Percentiles rank a stretch among this genome's conserved stretches.
Conservation (phyloP, 371 early-diverging fungal genomes). For the Lichtheimia hyalospora region DNA sequence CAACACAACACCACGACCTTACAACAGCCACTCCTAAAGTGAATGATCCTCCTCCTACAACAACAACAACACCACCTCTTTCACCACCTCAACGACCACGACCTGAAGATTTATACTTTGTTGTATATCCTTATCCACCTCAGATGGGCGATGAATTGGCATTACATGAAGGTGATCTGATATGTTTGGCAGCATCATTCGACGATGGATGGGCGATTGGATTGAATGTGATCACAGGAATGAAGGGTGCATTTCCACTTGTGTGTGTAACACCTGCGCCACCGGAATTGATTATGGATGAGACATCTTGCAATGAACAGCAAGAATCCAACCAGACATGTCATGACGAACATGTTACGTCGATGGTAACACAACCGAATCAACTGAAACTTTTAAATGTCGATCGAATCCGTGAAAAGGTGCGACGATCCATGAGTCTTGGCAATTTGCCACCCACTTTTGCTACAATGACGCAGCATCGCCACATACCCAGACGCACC, state of each 20-base stretch:
- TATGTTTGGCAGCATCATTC: conserved; percentile 58
- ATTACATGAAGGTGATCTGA: conserved; percentile 64
- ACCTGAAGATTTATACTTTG: conserved; percentile 44
- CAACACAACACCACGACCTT: no score
- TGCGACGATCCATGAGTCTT: conserved; percentile 29
- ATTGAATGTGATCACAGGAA: conserved; percentile 63
- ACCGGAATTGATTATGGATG: conserved; percentile 14
- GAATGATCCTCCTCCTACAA: neutral
- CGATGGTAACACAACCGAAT: neutral
- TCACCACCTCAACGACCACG: conserved; percentile 9
- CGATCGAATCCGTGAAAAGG: conserved; percentile 21
- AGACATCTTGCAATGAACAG: neutral
- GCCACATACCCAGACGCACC: conserved; percentile 44
- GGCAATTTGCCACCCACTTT: conserved; percentile 6
- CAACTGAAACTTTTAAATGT: conserved; percentile 10
- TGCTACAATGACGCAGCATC: conserved; percentile 26
- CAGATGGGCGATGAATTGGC: conserved; percentile 71
- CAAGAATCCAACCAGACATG: neutral
- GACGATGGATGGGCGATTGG: conserved; percentile 80
- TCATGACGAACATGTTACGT: neutral
- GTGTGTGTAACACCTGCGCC: conserved; percentile 56
- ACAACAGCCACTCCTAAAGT: no score
- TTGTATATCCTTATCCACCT: conserved; percentile 61
- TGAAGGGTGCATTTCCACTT: conserved; percentile 73
- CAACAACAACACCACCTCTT: neutral